These are phyloP conservation scores for Xylaria sp. DNA, from an alignment of 2,329 filamentous ascomycete genomes.

Conservation along the genomic window DNA sequence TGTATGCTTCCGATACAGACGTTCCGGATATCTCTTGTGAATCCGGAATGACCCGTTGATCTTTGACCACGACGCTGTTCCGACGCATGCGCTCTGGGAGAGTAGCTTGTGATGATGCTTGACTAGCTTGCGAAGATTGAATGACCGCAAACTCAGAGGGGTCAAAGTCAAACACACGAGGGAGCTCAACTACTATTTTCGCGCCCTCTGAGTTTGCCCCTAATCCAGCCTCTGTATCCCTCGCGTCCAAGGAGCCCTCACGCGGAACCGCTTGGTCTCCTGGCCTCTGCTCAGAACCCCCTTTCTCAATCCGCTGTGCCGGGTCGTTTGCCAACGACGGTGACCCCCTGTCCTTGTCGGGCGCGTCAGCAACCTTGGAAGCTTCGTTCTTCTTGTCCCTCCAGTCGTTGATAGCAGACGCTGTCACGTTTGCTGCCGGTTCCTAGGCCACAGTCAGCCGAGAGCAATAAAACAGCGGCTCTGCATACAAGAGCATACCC, in stretches of 20 bases:
- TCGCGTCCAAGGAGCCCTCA: neutral
- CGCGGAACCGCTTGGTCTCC: constrained; percentile 17
- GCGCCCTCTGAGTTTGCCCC: constrained; percentile 5
- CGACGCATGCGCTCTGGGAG: constrained; percentile 20
- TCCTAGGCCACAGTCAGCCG: constrained; percentile 42
- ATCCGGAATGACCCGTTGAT: constrained; percentile 47
- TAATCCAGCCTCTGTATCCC: neutral
- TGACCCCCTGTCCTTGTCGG: neutral
- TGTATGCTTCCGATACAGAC: constrained; percentile 39
- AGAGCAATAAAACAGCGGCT: neutral
- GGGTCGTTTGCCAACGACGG: constrained; percentile 29
- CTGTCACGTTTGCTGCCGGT: constrained; percentile 44
- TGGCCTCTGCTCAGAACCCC: constrained; percentile 8
- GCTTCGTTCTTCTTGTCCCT: constrained; percentile 36
- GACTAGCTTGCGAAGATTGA: constrained; percentile 34
- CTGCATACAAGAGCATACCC: constrained; percentile 55
- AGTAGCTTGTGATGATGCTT: constrained; percentile 35
- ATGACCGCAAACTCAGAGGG: constrained; percentile 40
- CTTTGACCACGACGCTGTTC: constrained; percentile 15
- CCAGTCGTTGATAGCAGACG: constrained; percentile 44
- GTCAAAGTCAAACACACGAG: constrained; percentile 33
- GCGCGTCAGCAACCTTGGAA: constrained; percentile 26
- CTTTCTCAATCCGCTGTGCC: constrained; percentile 24
- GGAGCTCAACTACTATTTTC: constrained; percentile 41
- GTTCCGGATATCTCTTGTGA: constrained; percentile 47